A percentile compares a stretch with the other conserved stretches of the same genome.
These are phyloP conservation scores for Salvia splendens DNA, from an alignment of 257 asterid genomes.

Conservation along the genomic window DNA sequence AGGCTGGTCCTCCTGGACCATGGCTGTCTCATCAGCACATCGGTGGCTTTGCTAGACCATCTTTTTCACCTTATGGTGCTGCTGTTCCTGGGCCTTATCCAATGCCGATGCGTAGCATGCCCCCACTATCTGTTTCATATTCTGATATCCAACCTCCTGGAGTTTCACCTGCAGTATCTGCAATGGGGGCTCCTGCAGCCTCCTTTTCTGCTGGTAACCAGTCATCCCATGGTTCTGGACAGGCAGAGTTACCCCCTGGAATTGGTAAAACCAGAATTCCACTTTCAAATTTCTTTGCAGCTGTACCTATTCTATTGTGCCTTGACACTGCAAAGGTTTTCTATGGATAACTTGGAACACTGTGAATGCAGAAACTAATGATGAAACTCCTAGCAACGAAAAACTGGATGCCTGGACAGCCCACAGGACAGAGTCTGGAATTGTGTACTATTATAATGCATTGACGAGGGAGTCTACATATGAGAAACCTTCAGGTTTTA, in stretches of 20 bases:
- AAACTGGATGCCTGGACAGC: conserved; percentile 81
- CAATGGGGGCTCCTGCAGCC: conserved; percentile 45
- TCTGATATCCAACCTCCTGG: conserved; percentile 87
- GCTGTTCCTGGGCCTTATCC: conserved; percentile 60
- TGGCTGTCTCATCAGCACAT: conserved; percentile 83
- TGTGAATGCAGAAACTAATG: conserved; percentile 43
- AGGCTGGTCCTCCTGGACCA: conserved; percentile 62
- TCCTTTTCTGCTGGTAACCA: conserved; percentile 45
- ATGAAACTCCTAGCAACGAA: conserved; percentile 50
- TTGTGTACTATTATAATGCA: conserved; percentile 82
- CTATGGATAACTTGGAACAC: conserved; percentile 47
- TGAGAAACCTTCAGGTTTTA: conserved; percentile 77
- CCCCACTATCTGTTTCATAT: conserved; percentile 51
- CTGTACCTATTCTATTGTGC: conserved; percentile 15
- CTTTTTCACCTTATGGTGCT: conserved; percentile 68
- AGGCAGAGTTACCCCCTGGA: conserved; percentile 70
- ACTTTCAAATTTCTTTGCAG: conserved; percentile 21
- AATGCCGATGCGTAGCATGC: conserved; percentile 45
- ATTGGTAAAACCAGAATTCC: conserved; percentile 48
- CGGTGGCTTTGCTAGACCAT: conserved; percentile 64
- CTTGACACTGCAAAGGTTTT: conserved; percentile 27
- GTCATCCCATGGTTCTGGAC: conserved; percentile 43
- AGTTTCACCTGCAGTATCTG: conserved; percentile 53
- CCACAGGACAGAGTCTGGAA: conserved; percentile 86
- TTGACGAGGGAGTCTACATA: conserved; percentile 91